Evolutionary conservation across 164 flowering plant genomes (phyloP), one percentile per base, ranked within the genome.

Genomic region (Stephania japonica): DNA sequence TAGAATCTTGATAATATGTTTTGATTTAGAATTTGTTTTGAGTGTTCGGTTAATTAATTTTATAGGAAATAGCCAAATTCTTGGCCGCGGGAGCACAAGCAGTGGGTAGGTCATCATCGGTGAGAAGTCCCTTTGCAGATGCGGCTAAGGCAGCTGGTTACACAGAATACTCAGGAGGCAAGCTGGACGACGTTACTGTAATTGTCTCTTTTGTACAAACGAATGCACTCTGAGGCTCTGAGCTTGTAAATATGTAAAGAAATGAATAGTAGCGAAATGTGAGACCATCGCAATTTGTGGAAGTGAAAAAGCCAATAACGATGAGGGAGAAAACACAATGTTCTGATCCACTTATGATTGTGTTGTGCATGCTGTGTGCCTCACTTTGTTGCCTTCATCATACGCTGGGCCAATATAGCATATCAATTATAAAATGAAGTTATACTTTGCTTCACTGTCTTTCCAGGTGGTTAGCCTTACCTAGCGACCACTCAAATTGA

Each of bases 121-220:
- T 75, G 14, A 84, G 90, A 72, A 91, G 87, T 73, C 96, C 97
- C 47, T 93, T 91, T 79, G 87, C 97, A 3, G 97, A 93, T 83
- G 88, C 88, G 56, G 95, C 94, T 44, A 82, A 86, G 44, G 91
- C 91, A 66, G 91, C 91, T n/a, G 98, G 98, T 1, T 91, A 88
- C 76, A 70, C 75, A 13, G 82, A 87, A 70, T 89, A 78, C 72
- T 82, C 79, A 9, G 97, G 97, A 38, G 96, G 97, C 49, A 91
- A 88, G 84, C 89, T 83, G 9, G 98, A 93, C 75, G 88, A 87
- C 74, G 94, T 89, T 24, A 84, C 96, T 65, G 96, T 90, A 42
- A 77, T 93, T 59, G 94, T 93, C 50, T 90, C 98, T 23, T 41
- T 86, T 16, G 97, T 91, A 42, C 78, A 78, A 70, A 78, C 43